Base-by-base conservation (phyloP, 2,329 filamentous ascomycete genomes). In the Penicillium sumatraense region DNA sequence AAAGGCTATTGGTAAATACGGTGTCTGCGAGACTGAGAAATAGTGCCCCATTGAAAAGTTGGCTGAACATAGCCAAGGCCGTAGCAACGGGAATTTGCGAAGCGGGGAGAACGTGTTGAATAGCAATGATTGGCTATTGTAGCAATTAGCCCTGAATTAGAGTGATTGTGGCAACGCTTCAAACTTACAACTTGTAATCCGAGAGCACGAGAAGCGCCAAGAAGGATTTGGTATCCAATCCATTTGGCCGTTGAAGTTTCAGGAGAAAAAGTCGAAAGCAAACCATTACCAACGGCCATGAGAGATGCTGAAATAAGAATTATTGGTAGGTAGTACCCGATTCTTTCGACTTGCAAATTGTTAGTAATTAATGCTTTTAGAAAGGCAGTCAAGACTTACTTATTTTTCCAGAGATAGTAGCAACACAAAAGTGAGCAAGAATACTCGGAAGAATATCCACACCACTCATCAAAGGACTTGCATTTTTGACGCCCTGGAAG, bases 151-250 rank as follows among this genome's bases (percentile, higher is more conserved):
- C 31, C 5, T 14, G 31, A 29, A 13, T 29, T 29, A 29, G 13
- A 29, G 27, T 6, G 6, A 29, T 29, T 29, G 27, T 35, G 33
- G 33, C 58, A 10, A 13, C 13, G 13, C 4, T 29, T 29, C 9
- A 29, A 29, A 29, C 27, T 49, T n/a, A 68, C 66, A 3, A 59
- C 45, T 49, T 67, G 66, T 4, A 56, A 29, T 6, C 40, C 58
- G 3, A 51, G 36, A 7, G 79, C 80, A 6, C 75, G 61, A 3
- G 78, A 76, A 2, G 75, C 64, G 10, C 78, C 80, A 5, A 72
- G 56, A 3, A 82, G 58, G 4, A 77, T 66, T 51, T 82, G 78
- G 61, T 75, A 82, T 14, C 78, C 79, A 18, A 81, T 75, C 79
- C 78, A 81, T n/a, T 71, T 62, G 5, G 58, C 65, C 0, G 67